A percentile compares a stretch with the other conserved stretches of the same genome.
Conservation (phyloP, 257 asterid genomes). For the Jasminum sambac region DNA sequence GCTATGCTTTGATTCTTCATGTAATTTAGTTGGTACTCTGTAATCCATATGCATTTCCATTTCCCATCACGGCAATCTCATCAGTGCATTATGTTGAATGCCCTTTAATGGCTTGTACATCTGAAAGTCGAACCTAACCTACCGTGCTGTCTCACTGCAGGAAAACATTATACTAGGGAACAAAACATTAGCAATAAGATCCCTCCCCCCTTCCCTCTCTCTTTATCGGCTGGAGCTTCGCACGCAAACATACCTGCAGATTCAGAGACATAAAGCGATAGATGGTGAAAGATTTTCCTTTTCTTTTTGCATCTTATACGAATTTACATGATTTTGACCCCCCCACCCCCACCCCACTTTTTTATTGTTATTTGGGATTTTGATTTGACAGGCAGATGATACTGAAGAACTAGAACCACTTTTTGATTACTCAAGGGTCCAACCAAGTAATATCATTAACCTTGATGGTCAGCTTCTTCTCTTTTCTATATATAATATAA, state of each 20-base stretch:
- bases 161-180: no score
- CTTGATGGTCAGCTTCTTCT: slow-evolving; percentile 52
- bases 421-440: slow-evolving; percentile 85
- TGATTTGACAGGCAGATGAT: slow-evolving; percentile 48
- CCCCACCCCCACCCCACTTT: not conserved
- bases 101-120: no score
- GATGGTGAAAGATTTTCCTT: not conserved
- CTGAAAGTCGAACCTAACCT: no score
- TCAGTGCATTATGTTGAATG: no score
- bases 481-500: no score
- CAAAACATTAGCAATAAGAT: no score
- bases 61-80: no score
- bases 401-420: slow-evolving; percentile 89
- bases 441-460: slow-evolving; percentile 46
- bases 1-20: no score
- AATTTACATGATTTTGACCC: not conserved
- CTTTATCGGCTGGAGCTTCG: not conserved
- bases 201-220: no score
- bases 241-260: not conserved
- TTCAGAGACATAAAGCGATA: not conserved
- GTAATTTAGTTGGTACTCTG: no score
- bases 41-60: no score
- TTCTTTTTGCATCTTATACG: not conserved
- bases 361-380: not conserved
- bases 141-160: no score